Evolutionary conservation across 2,329 filamentous ascomycete genomes (phyloP).

Genomic region (Botryotinia calthae): DNA sequence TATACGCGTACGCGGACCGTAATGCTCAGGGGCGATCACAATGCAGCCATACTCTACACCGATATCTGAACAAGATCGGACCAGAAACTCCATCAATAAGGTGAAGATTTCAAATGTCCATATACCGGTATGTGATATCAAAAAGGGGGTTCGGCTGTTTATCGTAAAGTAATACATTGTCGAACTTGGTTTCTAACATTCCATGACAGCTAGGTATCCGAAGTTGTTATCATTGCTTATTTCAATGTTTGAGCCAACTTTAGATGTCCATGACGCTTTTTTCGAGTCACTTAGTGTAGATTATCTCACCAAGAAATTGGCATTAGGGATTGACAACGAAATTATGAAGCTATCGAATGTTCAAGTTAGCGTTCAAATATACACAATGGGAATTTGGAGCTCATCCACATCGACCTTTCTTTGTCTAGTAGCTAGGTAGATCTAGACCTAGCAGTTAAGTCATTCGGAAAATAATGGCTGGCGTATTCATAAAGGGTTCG

Average conservation of each 20-base stretch:
- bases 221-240: background rate
- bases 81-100: background rate
- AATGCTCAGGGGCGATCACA: background rate
- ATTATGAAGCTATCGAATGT: background rate
- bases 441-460: background rate
- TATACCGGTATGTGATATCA: background rate
- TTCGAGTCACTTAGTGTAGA: background rate
- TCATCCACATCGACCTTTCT: background rate
- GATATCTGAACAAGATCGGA: background rate
- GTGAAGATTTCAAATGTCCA: background rate
- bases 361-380: background rate
- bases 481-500: background rate
- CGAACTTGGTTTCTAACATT: background rate
- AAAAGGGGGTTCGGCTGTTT: background rate
- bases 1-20: background rate
- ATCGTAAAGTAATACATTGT: background rate
- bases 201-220: background rate
- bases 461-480: background rate
- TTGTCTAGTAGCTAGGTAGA: background rate
- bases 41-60: background rate
- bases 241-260: background rate
- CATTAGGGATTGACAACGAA: background rate
- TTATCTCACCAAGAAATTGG: background rate
- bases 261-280: background rate
- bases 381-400: background rate